Evolutionary conservation across 176 grass and related monocot species (phyloP).

Genomic region (Thalia dealbata): DNA sequence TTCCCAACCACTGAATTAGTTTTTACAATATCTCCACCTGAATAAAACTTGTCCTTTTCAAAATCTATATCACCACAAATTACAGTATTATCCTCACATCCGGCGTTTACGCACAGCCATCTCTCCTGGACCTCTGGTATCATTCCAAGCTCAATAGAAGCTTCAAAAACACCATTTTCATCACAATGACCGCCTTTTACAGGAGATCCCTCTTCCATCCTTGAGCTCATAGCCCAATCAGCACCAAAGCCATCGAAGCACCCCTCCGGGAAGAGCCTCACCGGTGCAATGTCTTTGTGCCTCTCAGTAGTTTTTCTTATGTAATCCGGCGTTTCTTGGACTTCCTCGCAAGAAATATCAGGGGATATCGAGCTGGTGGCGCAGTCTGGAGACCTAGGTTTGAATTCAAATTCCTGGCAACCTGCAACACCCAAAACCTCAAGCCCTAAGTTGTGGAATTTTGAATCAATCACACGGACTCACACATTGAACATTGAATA

Average conservation of each 20-base stretch:
- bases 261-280: conserved; percentile 53
- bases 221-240: background rate
- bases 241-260: background rate
- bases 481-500: too few species aligned
- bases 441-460: background rate
- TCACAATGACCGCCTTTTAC: background rate
- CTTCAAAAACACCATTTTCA: background rate
- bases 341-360: conserved; percentile 25
- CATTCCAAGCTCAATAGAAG: background rate
- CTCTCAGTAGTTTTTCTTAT: conserved; percentile 39
- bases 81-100: background rate
- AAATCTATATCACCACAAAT: background rate
- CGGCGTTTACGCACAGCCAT: conserved; percentile 11
- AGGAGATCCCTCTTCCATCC: background rate
- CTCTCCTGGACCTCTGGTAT: background rate
- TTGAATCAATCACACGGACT: background rate
- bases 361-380: background rate
- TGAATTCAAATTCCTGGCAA: background rate
- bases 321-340: conserved; percentile 68
- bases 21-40: conserved; percentile 15
- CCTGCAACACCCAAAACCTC: background rate
- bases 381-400: background rate
- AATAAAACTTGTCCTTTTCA: conserved; percentile 18
- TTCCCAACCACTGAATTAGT: conserved; percentile 18
- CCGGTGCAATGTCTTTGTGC: conserved; percentile 33